Conservation (phyloP, 805 yeast species). For the Blastobotrys parvus region DNA sequence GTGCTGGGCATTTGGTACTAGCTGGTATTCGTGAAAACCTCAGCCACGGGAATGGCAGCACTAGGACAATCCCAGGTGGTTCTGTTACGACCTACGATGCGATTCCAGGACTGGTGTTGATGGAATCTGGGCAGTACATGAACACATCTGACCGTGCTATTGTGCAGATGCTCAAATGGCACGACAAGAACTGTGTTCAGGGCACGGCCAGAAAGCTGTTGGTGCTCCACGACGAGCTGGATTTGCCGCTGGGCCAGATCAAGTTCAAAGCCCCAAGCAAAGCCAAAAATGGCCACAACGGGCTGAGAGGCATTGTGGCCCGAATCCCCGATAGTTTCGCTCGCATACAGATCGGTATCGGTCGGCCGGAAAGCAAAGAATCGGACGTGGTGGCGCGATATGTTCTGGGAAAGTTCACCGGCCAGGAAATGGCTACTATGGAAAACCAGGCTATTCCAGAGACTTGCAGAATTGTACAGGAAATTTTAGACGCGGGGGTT, state of each 20-base stretch:
- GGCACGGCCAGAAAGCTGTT: slow-evolving; percentile 36
- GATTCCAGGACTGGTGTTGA: slow-evolving; percentile 31
- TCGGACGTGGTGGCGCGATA: slow-evolving; percentile 39
- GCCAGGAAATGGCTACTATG: slow-evolving; percentile 37
- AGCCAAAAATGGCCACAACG: slow-evolving; percentile 78
- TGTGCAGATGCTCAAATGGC: slow-evolving; percentile 38
- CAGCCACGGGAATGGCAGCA: slow-evolving; percentile 4
- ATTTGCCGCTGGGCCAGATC: slow-evolving; percentile 54
- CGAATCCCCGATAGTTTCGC: slow-evolving; percentile 38
- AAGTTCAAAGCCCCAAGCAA: slow-evolving; percentile 53
- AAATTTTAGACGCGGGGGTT: neutral
- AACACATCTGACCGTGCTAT: slow-evolving; percentile 60
- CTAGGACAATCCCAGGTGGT: slow-evolving; percentile 13
- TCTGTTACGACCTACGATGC: slow-evolving; percentile 15
- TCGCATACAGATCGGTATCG: slow-evolving; percentile 73
- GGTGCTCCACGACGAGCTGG: slow-evolving; percentile 74
- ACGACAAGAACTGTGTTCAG: slow-evolving; percentile 15
- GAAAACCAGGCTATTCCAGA: slow-evolving; percentile 35
- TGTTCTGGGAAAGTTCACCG: slow-evolving; percentile 39
- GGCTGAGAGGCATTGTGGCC: slow-evolving; percentile 57
- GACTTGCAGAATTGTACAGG: slow-evolving; percentile 18
- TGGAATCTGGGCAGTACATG: slow-evolving; percentile 55
- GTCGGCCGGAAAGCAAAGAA: slow-evolving; percentile 45
- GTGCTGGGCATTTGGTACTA: slow-evolving; percentile 59
- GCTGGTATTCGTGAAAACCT: slow-evolving; percentile 21